Evolutionary conservation across 2,329 filamentous ascomycete species (phyloP).

Genomic region (Penicillium brasilianum): DNA sequence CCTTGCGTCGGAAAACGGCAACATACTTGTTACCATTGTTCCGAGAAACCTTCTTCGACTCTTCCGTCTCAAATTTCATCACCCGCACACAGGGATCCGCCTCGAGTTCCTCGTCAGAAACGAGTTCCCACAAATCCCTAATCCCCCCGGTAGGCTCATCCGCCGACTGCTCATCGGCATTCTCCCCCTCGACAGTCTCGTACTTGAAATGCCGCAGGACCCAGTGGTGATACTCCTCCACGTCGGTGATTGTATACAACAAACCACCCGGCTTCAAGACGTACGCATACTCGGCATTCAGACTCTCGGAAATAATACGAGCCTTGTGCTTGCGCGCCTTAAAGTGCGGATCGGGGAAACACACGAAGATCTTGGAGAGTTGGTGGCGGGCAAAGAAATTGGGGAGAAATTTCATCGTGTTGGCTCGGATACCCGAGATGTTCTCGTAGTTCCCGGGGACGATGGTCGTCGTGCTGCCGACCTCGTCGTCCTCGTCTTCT

Average conservation of each 20-base stretch:
- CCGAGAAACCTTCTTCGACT: slow-evolving; percentile 93
- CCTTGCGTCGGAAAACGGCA: slow-evolving; percentile 79
- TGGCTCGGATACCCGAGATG: slow-evolving; percentile 84
- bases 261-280: slow-evolving; percentile 81
- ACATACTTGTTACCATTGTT: slow-evolving; percentile 92
- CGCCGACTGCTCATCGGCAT: slow-evolving; percentile 73
- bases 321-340: slow-evolving; percentile 97
- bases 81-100: slow-evolving; percentile 64
- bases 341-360: slow-evolving; percentile 98
- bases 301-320: slow-evolving; percentile 83
- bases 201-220: slow-evolving; percentile 85
- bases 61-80: slow-evolving; percentile 82
- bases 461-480: slow-evolving; percentile 29
- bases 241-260: slow-evolving; percentile 96
- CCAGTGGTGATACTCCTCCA: slow-evolving; percentile 91
- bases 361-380: slow-evolving; percentile 91
- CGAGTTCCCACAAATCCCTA: slow-evolving; percentile 71
- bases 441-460: slow-evolving; percentile 72
- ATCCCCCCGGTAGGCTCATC: slow-evolving; percentile 59
- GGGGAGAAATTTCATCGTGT: slow-evolving; percentile 99
- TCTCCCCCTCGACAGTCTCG: slow-evolving; percentile 62
- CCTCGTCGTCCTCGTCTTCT: slow-evolving; percentile 23
- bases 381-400: slow-evolving; percentile 89
- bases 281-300: slow-evolving; percentile 94
- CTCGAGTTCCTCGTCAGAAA: slow-evolving; percentile 62